Base-by-base conservation (phyloP, 495 filamentous ascomycete species). In the Hypoxylon lenormandii region DNA sequence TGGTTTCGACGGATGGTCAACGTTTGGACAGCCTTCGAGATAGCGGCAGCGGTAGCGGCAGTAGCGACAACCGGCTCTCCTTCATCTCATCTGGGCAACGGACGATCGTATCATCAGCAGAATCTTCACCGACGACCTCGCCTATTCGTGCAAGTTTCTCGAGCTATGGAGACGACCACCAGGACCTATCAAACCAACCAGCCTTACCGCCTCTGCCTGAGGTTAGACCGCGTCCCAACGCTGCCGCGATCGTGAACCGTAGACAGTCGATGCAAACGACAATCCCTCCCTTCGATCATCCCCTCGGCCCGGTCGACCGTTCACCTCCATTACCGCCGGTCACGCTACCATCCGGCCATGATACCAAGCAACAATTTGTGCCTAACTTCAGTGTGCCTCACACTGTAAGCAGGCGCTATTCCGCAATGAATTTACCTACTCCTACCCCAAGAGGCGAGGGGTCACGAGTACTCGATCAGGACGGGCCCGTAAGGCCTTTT, bases 1-100 rank as follows among this genome's bases (percentile, higher is more conserved):
- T 82, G 28, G 74, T 80, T 30, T 86, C 83, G 4, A 79, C 81
- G 43, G 84, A 85, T 38, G 82, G 79, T 13, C 76, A 75, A 48
- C 82, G 85, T 33, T 74, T 85, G 5, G 81, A 87, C 23, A 78
- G 73, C 50, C 69, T 85, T 28, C 79, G 83, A 50, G 78, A 85
- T 57, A 83, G 80, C n/a, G 61, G 74, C 36, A 66, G 60, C 18
- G 78, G 85, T 57, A 83, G 80, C n/a, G 61, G 74, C 36, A 66
- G 60, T n/a, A 67, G 56, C 53, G 76, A 84, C 0, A 81, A 89
- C 62, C 85, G 87, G 21, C 82, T 90, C 33, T 89, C 90, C 5
- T 88, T 83, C 42, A 74, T 87, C 18, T 86, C 85, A 28, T 86
- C 88, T 0, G 86, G 87, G 22, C 85, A 88, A 46, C 81, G 83